Base-by-base conservation (phyloP, 192 early-diverging fungal species). In the Backusella macrospora region DNA sequence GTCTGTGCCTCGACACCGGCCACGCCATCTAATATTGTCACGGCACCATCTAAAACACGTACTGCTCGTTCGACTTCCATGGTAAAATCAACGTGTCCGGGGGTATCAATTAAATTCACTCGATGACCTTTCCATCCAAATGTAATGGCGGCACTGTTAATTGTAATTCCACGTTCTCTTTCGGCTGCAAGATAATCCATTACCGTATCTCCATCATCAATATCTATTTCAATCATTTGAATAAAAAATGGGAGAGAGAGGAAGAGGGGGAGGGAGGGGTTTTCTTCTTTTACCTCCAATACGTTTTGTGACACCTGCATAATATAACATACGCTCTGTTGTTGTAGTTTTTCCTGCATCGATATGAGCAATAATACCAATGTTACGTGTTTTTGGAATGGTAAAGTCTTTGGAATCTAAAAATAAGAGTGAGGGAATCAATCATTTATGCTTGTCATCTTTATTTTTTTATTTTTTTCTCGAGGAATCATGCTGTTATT, bases 321-420 rank as follows among this genome's bases (percentile, higher is more conserved):
- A 98, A 78, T 93, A 94, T 6, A 99, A 89, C 93, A 99, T 98
- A 8, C 97, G 92, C 76, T 99, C 97, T n/a, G 96, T 97, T 0
- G 95, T 97, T 1, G 97, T 99, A 23, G 97, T 99, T 80, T 95
- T 95, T 77, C 96, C 97, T 2, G 97, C 97, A 79, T 99, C 97
- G 71, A 99, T 97, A 76, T 99, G 97, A 3, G 97, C 97, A 72
- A 97, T 95, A 59, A 97, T 97, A 13, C 96, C 96, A 73, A 98
- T 90, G 72, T 97, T 98, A 71, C 96, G 82, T 10, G 82, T 83
- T 63, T 84, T 86, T 29, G 77, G 66, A 21, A 84, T 84, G 5
- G 83, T 72, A 64, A 80, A 82, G 65, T 78, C 84, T 42, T 72
- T 71, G 14, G 63, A 18, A 37, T 72, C 71, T 63, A 68, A 37